Evolutionary conservation across 345 rosid species (phyloP).

Genomic region (Lepidium didymum): DNA sequence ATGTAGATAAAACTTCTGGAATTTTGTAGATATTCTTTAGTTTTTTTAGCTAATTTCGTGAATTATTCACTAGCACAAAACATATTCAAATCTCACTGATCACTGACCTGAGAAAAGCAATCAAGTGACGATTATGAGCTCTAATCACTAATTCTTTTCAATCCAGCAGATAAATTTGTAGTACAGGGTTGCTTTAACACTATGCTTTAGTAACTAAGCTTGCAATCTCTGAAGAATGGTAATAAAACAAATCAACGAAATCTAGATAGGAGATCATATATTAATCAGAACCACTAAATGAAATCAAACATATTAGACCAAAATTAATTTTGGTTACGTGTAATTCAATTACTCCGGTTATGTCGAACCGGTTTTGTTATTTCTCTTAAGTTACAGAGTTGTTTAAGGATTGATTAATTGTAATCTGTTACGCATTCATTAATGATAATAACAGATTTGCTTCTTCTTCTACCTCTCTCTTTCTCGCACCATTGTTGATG

Average conservation of each 20-base stretch:
- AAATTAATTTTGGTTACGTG: no score
- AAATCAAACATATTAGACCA: no score
- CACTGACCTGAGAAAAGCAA: neutral
- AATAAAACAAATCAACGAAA: neutral
- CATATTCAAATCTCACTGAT: conserved; percentile 1
- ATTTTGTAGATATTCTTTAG: neutral
- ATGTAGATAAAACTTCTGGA: neutral
- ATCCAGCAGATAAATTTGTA: neutral
- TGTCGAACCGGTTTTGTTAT: no score
- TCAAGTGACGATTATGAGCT: neutral
- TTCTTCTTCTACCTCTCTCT: no score
- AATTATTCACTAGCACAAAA: neutral
- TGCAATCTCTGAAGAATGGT: neutral
- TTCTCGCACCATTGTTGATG: no score
- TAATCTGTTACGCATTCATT: no score
- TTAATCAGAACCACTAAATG: neutral
- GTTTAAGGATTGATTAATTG: no score
- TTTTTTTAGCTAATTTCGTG: neutral
- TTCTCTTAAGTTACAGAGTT: no score
- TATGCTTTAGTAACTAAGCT: neutral
- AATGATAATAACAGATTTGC: no score
- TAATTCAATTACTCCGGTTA: no score
- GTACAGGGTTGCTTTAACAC: no score
- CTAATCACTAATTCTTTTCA: no score
- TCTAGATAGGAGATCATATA: neutral